Percentiles rank a stretch among this genome's conserved stretches.
Evolutionary conservation across 306 rosid species (phyloP).

Genomic region (Quillaja saponaria): DNA sequence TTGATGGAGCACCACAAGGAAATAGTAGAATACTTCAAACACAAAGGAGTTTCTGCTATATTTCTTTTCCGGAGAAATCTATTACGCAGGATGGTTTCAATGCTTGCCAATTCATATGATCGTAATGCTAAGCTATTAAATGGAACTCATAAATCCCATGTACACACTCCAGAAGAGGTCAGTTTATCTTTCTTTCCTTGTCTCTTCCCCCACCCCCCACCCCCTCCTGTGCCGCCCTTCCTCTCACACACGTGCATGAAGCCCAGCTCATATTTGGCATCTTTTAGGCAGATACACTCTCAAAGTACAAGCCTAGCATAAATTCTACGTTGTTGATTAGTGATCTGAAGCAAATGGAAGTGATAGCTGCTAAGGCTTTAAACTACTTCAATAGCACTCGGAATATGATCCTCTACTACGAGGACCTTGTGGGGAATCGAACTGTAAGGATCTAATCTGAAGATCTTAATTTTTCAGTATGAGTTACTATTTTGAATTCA

Average conservation of each 20-base stretch:
- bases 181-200: conserved; percentile 26
- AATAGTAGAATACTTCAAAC: conserved; percentile 75
- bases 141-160: conserved; percentile 94
- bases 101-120: conserved; percentile 89
- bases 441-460: conserved; percentile 52
- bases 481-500: background rate
- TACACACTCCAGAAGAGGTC: conserved; percentile 85
- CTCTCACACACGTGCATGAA: conserved; percentile 1
- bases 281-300: conserved; percentile 73
- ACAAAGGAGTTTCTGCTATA: conserved; percentile 69
- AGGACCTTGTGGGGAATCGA: conserved; percentile 70
- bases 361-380: conserved; percentile 54
- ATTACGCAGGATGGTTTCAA: conserved; percentile 73
- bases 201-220: too few species aligned
- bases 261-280: conserved; percentile 26
- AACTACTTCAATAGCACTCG: conserved; percentile 73
- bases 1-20: conserved; percentile 76
- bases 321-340: conserved; percentile 59
- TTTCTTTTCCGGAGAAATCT: conserved; percentile 83
- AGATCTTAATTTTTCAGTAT: background rate
- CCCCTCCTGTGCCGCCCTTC: background rate
- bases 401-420: conserved; percentile 75
- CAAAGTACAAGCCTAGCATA: conserved; percentile 75
- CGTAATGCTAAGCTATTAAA: conserved; percentile 87
- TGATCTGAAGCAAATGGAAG: conserved; percentile 70